phyloP scores from a whole-genome alignment of 2,329 filamentous ascomycete genomes.

The Colletotrichum magnum region DNA sequence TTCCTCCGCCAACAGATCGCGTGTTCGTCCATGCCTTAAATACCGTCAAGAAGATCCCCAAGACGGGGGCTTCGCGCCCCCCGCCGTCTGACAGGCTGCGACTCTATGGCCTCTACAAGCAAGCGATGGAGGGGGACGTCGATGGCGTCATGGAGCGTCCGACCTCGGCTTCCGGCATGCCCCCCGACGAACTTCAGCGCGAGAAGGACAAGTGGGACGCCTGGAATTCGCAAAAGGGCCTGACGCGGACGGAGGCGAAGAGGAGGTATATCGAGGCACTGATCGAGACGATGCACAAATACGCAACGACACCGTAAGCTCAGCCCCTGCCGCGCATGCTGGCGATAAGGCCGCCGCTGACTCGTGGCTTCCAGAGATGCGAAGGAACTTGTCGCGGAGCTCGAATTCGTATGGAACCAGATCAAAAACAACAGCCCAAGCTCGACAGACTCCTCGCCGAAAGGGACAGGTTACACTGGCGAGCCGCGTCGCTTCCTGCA shows the following conservation, averaged over 20 bases:
- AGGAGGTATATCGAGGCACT: constrained; percentile 92
- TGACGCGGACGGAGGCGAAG: constrained; percentile 93
- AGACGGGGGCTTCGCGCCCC: constrained; percentile 90
- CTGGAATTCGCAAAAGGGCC: constrained; percentile 89
- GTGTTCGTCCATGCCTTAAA: constrained; percentile 99
- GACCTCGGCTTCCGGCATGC: constrained; percentile 60
- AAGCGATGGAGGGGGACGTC: constrained; percentile 98
- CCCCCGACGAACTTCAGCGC: constrained; percentile 68
- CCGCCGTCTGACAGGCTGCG: constrained; percentile 87
- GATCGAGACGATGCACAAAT: constrained; percentile 97
- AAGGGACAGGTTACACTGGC: constrained; percentile 54
- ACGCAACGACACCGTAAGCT: constrained; percentile 85
- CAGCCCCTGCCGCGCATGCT: not conserved
- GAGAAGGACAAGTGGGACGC: constrained; percentile 88
- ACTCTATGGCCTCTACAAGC: constrained; percentile 98
- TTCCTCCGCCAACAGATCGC: constrained; percentile 74
- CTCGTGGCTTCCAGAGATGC: constrained; percentile 71
- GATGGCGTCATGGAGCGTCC: constrained; percentile 94
- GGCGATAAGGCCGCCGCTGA: constrained; percentile 13
- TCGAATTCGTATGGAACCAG: constrained; percentile 99
- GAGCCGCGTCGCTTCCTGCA: constrained; percentile 62
- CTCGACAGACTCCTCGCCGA: constrained; percentile 71
- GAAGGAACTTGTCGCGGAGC: constrained; percentile 87
- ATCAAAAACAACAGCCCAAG: constrained; percentile 88
- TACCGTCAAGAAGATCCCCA: constrained; percentile 97